phyloP scores from a whole-genome alignment of 257 asterid genomes.

The Capsicum chinense region DNA sequence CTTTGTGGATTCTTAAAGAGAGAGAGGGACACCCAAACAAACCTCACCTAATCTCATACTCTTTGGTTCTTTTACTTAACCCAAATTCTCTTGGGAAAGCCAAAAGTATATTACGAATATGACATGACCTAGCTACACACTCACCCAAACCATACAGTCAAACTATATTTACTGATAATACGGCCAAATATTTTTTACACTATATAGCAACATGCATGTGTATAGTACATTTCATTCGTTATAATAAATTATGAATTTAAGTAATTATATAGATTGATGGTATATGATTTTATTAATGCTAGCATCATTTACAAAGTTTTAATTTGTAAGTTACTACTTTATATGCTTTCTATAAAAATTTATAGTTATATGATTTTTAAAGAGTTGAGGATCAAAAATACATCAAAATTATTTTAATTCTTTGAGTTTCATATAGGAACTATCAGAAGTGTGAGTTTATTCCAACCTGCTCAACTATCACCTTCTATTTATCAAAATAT shows the following conservation, averaged over 20 bases:
- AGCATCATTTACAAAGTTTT: background rate
- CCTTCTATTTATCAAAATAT: too few species aligned
- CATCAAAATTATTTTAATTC: too few species aligned
- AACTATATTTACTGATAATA: background rate
- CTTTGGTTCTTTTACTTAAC: conserved; percentile 31
- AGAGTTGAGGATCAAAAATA: too few species aligned
- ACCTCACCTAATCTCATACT: conserved; percentile 26
- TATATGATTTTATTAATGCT: background rate
- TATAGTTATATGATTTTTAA: background rate
- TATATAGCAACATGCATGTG: background rate
- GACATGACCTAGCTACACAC: conserved; percentile 3
- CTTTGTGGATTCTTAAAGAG: conserved; percentile 16
- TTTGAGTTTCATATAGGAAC: too few species aligned
- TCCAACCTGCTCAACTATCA: too few species aligned
- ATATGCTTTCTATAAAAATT: background rate
- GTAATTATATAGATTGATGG: background rate
- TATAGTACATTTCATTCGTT: too few species aligned
- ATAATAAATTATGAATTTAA: background rate
- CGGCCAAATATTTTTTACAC: background rate
- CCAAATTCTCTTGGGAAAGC: conserved; percentile 30
- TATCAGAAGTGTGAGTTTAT: too few species aligned
- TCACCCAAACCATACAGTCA: background rate
- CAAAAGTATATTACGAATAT: conserved; percentile 2
- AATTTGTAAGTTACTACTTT: background rate
- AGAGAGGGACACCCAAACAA: conserved; percentile 34